Evolutionary conservation across 192 early-diverging fungal genomes (phyloP).

Genomic region (Gaertneriomyces semiglobifer): DNA sequence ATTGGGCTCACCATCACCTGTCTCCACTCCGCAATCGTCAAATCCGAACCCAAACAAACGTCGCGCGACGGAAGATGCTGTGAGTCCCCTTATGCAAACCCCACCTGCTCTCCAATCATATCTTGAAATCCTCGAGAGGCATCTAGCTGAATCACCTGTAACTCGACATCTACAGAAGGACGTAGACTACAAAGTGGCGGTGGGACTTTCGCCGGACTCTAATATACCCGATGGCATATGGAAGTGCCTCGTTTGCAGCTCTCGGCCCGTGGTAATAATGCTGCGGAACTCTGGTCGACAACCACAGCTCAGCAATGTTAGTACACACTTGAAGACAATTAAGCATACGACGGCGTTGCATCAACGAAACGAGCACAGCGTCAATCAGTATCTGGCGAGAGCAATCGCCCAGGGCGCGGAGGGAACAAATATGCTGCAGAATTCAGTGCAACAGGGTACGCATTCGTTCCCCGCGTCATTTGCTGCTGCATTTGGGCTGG

Average conservation of each 20-base stretch:
- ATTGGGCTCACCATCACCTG: no score
- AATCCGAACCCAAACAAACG: not conserved
- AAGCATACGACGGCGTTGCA: conserved; percentile 21
- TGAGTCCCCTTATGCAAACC: not conserved
- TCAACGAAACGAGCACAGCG: conserved; percentile 1
- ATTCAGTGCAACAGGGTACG: not conserved
- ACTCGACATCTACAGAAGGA: conserved; percentile 28
- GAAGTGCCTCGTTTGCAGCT: conserved; percentile 30
- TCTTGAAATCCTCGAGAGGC: conserved; percentile 18
- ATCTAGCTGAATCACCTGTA: conserved; percentile 28
- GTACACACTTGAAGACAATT: conserved; percentile 31
- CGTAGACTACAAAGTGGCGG: conserved; percentile 19
- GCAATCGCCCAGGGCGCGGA: not conserved
- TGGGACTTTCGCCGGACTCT: conserved; percentile 11
- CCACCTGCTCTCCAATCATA: conserved; percentile 13
- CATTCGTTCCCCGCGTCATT: not conserved
- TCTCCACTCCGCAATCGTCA: no score
- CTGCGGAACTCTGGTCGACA: conserved; percentile 32
- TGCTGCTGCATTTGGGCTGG: not conserved
- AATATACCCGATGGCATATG: conserved; percentile 24
- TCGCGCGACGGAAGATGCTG: conserved; percentile 5
- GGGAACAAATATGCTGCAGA: not conserved
- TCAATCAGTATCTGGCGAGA: not conserved
- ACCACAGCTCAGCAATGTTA: conserved; percentile 30
- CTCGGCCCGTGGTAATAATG: conserved; percentile 25